These are phyloP conservation scores for Apophysomyces variabilis DNA, from an alignment of 371 early-diverging fungal genomes.

Conservation along the genomic window DNA sequence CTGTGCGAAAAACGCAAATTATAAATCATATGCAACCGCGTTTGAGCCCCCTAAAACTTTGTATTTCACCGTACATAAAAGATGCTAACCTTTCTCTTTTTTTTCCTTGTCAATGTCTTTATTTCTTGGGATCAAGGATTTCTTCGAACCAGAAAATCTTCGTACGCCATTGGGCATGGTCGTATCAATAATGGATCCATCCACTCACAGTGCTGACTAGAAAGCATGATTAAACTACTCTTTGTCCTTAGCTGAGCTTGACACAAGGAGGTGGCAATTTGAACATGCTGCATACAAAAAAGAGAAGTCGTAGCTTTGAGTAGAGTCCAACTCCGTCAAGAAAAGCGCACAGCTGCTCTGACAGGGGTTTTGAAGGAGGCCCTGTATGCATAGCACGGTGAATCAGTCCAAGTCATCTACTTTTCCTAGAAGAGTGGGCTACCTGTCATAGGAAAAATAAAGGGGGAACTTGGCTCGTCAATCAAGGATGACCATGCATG, in stretches of 20 bases:
- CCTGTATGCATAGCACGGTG: conserved; percentile 4
- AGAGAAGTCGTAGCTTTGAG: neutral
- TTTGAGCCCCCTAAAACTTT: conserved; percentile 5
- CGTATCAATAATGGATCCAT: too few species aligned
- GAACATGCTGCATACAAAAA: neutral
- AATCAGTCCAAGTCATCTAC: neutral
- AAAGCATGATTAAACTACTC: too few species aligned
- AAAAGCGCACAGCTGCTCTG: conserved; percentile 6
- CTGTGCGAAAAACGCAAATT: neutral
- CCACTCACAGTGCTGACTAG: too few species aligned
- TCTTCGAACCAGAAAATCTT: too few species aligned
- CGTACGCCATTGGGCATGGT: too few species aligned
- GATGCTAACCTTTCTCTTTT: too few species aligned
- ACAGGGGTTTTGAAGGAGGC: neutral
- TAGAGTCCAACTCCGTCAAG: conserved; percentile 3
- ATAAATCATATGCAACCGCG: conserved; percentile 11
- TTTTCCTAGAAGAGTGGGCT: neutral
- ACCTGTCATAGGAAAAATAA: neutral
- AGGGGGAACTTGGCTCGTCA: neutral
- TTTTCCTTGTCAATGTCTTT: too few species aligned
- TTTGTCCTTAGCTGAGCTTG: neutral
- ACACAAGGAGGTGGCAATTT: conserved; percentile 8
- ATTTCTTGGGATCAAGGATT: too few species aligned
- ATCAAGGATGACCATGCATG: neutral
- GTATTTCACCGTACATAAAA: neutral